A percentile compares a stretch with the other conserved stretches of the same genome.
Conservation (phyloP, 306 rosid genomes). For the Pyrus communis region DNA sequence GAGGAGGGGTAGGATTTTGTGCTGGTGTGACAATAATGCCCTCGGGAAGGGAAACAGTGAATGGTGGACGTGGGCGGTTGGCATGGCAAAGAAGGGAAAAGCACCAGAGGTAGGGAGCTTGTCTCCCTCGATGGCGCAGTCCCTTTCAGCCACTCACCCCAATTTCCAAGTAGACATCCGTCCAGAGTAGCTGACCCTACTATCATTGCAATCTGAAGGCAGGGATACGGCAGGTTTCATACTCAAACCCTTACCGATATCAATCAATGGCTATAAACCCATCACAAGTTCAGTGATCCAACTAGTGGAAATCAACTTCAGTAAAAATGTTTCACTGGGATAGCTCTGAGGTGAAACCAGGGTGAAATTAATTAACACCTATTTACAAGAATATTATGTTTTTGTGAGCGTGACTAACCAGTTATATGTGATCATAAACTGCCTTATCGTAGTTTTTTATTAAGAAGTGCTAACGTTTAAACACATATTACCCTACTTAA, state of each 20-base stretch:
- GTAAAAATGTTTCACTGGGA: neutral
- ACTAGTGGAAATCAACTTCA: too few species aligned
- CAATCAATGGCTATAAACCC: conserved; percentile 23
- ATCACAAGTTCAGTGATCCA: neutral
- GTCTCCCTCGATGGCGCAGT: conserved; percentile 49
- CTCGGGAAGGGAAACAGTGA: neutral
- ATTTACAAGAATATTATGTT: too few species aligned
- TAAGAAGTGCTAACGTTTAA: neutral
- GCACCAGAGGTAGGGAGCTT: neutral
- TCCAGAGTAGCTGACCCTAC: conserved; percentile 8
- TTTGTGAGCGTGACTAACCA: too few species aligned
- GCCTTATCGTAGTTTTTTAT: too few species aligned
- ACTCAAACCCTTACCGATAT: neutral
- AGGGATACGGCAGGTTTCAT: neutral
- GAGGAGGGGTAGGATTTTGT: neutral
- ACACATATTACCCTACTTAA: neutral
- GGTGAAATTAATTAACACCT: too few species aligned
- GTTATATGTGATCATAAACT: too few species aligned
- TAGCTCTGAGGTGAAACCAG: neutral
- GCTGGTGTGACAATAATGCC: neutral
- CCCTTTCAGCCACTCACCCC: conserved; percentile 12
- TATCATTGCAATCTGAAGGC: conserved; percentile 25
- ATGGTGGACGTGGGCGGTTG: neutral
- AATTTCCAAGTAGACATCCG: conserved; percentile 29
- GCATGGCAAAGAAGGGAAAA: neutral